phyloP scores from a whole-genome alignment of 2,329 filamentous ascomycete genomes.

The Xylaria sp. region DNA sequence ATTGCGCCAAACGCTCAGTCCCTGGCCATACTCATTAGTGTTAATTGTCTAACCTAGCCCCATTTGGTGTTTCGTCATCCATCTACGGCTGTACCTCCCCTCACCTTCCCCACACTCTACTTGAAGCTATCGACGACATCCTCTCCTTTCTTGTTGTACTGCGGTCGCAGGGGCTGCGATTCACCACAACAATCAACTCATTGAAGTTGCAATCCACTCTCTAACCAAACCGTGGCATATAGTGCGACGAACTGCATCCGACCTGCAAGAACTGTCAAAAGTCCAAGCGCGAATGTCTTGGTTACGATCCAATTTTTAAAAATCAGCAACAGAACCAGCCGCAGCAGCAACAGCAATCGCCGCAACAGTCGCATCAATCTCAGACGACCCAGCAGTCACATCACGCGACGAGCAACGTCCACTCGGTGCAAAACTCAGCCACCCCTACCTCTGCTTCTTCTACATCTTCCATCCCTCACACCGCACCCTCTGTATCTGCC shows the following conservation, averaged over 20 bases:
- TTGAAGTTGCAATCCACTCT: constrained; percentile 10
- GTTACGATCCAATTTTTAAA: constrained; percentile 90
- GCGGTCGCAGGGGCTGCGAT: neutral
- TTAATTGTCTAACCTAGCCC: constrained; percentile 35
- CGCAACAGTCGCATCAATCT: constrained; percentile 64
- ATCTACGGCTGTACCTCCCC: constrained; percentile 17
- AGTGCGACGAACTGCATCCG: constrained; percentile 98
- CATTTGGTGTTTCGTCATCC: constrained; percentile 34
- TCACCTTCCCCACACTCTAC: constrained; percentile 21
- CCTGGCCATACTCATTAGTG: constrained; percentile 3
- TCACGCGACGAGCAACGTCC: constrained; percentile 71
- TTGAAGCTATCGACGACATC: constrained; percentile 32
- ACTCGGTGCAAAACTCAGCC: constrained; percentile 70
- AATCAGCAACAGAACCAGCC: constrained; percentile 62
- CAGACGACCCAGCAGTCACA: constrained; percentile 58
- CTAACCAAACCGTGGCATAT: constrained; percentile 39
- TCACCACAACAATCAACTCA: constrained; percentile 11
- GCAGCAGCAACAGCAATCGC: constrained; percentile 54
- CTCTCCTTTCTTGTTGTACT: neutral
- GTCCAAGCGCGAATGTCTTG: constrained; percentile 86
- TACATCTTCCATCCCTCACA: constrained; percentile 46
- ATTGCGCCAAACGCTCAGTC: constrained; percentile 19
- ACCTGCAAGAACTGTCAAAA: constrained; percentile 91
- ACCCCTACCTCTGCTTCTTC: constrained; percentile 44
- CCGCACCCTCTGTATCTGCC: constrained; percentile 41